phyloP scores from a whole-genome alignment of 1,284 basidiomycete species.

The Moniliella sp. region DNA sequence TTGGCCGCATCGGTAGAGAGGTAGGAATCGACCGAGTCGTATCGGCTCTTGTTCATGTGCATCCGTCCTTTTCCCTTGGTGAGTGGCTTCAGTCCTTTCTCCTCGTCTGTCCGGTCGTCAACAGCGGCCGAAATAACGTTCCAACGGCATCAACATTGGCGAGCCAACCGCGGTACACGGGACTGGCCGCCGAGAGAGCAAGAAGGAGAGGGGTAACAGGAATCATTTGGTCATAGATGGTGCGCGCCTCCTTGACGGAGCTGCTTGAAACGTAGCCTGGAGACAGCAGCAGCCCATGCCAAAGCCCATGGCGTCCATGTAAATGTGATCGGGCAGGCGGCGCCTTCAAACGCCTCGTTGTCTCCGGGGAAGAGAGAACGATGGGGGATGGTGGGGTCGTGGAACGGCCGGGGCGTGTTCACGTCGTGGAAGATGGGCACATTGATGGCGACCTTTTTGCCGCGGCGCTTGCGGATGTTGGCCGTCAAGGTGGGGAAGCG shows the following conservation, averaged over 20 bases:
- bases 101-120: slow-evolving; percentile 83
- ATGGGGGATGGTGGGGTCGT: slow-evolving; percentile 69
- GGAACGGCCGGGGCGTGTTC: slow-evolving; percentile 65
- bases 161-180: slow-evolving; percentile 76
- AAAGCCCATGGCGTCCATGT: slow-evolving; percentile 98
- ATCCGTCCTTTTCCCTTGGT: no score
- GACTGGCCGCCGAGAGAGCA: slow-evolving; percentile 77
- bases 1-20: slow-evolving; percentile 68
- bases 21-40: slow-evolving; percentile 85
- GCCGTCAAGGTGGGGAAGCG: slow-evolving; percentile 93
- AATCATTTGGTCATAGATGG: slow-evolving; percentile 79
- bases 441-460: slow-evolving; percentile 85
- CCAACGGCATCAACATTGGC: slow-evolving; percentile 96
- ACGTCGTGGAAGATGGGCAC: slow-evolving; percentile 76
- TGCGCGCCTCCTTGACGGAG: slow-evolving; percentile 69
- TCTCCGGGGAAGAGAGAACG: slow-evolving; percentile 60
- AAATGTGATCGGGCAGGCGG: slow-evolving; percentile 72
- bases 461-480: slow-evolving; percentile 72
- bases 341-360: slow-evolving; percentile 62
- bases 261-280: slow-evolving; percentile 89
- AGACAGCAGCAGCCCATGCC: slow-evolving; percentile 98
- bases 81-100: slow-evolving; percentile 49
- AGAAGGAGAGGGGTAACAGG: slow-evolving; percentile 88
- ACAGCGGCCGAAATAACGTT: slow-evolving; percentile 91
- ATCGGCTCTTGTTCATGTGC: slow-evolving; percentile 78